Conservation (phyloP, 2,329 filamentous ascomycete genomes). For the Epichloe uncinata region DNA sequence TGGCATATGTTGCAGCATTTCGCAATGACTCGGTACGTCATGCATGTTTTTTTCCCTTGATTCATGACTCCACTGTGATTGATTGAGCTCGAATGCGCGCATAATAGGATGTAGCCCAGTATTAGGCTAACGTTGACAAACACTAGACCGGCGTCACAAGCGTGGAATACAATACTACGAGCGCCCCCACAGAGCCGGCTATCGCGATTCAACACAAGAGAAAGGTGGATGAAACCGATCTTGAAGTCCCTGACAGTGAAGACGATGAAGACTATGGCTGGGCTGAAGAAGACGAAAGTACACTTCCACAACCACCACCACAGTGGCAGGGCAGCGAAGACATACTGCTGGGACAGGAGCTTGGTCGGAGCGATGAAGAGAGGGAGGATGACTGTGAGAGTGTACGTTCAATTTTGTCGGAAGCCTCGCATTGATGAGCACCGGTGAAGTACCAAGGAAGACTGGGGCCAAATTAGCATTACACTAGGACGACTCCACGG, state of each 20-base stretch:
- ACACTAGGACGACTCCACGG: slow-evolving; percentile 3
- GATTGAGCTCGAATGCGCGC: neutral
- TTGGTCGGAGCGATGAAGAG: slow-evolving; percentile 27
- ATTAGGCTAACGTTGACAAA: neutral
- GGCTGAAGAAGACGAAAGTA: slow-evolving; percentile 52
- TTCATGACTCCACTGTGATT: neutral
- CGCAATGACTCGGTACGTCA: slow-evolving; percentile 30
- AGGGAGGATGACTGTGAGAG: slow-evolving; percentile 7
- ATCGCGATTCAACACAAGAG: slow-evolving; percentile 41
- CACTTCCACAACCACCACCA: slow-evolving; percentile 47
- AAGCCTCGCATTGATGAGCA: slow-evolving; percentile 4
- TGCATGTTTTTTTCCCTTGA: neutral
- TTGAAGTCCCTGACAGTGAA: slow-evolving; percentile 49
- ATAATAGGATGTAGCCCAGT: neutral
- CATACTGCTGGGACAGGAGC: slow-evolving; percentile 37
- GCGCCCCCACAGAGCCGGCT: slow-evolving; percentile 20
- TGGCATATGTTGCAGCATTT: slow-evolving; percentile 36
- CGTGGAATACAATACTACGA: slow-evolving; percentile 25
- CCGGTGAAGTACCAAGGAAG: slow-evolving; percentile 18
- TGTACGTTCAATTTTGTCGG: slow-evolving; percentile 6
- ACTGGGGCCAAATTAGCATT: slow-evolving; percentile 8
- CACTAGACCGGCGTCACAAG: slow-evolving; percentile 29
- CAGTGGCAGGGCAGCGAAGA: slow-evolving; percentile 58
- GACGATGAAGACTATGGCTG: slow-evolving; percentile 62
- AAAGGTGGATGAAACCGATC: slow-evolving; percentile 45